A percentile compares a stretch with the other conserved stretches of the same genome.
These are phyloP conservation scores for Amanita pallidorosea DNA, from an alignment of 768 basidiomycete genomes.

Conservation along the genomic window DNA sequence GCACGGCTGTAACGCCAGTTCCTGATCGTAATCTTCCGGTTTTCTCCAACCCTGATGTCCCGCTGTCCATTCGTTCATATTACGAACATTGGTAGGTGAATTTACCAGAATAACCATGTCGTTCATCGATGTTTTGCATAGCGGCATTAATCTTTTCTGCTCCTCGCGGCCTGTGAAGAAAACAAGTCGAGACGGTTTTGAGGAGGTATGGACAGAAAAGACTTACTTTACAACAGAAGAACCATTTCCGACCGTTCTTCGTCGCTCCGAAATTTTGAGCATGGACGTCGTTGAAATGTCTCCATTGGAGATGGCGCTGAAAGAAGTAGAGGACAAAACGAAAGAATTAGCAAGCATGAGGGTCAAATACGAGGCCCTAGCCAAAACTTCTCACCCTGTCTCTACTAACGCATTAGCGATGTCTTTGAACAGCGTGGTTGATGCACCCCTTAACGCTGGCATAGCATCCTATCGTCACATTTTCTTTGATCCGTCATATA, in stretches of 20 bases:
- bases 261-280: slow-evolving; percentile 77
- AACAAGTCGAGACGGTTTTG: slow-evolving; percentile 47
- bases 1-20: slow-evolving; percentile 77
- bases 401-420: slow-evolving; percentile 78
- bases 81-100: slow-evolving; percentile 68
- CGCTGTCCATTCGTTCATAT: slow-evolving; percentile 68
- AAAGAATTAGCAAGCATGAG: slow-evolving; percentile 64
- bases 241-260: slow-evolving; percentile 83
- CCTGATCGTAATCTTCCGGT: slow-evolving; percentile 69
- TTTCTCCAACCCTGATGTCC: slow-evolving; percentile 80
- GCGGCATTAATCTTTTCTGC: slow-evolving; percentile 78
- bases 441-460: slow-evolving; percentile 70
- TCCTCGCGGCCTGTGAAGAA: slow-evolving; percentile 62
- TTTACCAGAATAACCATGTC: neutral
- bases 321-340: slow-evolving; percentile 72
- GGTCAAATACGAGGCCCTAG: slow-evolving; percentile 63
- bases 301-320: slow-evolving; percentile 74
- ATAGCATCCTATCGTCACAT: slow-evolving; percentile 65
- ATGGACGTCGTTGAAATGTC: slow-evolving; percentile 68
- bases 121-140: slow-evolving; percentile 16
- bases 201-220: slow-evolving; percentile 85
- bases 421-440: slow-evolving; percentile 80
- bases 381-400: slow-evolving; percentile 62
- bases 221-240: slow-evolving; percentile 81
- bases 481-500: slow-evolving; percentile 67